Evolutionary conservation across 163 green algal species (phyloP), one percentile per base, ranked within the genome.

Genomic region (Trebouxiophyceae sp.): DNA sequence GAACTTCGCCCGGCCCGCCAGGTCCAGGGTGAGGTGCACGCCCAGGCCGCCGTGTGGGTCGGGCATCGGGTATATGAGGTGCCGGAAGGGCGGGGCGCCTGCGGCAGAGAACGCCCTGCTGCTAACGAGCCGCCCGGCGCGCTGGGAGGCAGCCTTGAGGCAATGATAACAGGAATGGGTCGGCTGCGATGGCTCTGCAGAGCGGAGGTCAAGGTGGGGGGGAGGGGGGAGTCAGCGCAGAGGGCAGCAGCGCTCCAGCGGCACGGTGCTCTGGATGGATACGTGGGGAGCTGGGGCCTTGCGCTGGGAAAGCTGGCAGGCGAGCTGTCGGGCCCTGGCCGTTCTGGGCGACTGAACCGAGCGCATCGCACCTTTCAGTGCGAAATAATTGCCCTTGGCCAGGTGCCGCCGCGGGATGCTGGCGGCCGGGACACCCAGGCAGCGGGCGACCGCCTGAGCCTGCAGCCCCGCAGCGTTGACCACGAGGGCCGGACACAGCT

Each of bases 41-140:
- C 91, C 91, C 47, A 97, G 73, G 22, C 91, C 91, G 26, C 74
- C 81, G 1, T 69, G 39, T 12, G 39, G 39, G 12, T 91, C 81
- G 3, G 89, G 88, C 56, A 96, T 55, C 0, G 90, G 90, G 77
- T 97, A 96, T 27, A 97, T 81, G 0, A 97, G 76, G 54, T 82
- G 86, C 32, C 56, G 77, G 69, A 95, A 95, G n/a, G 79, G 79
- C 3, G 63, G 22, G 55, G 66, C 64, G 54, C 68, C 65, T 62
- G 58, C 39, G 33, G 5, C 12, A 6, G 22, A 33, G 16, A 28
- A 7, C 19, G 5, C n/a, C n/a, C n/a, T n/a, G n/a, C n/a, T n/a
- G n/a, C n/a, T n/a, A 50, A 50, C 12, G 12, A 50, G 12, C 39
- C 39, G 39, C 39, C 39, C 12, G 12, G 19, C 19, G 12, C 12